Percentiles rank a stretch among this genome's conserved stretches.
Evolutionary conservation across 495 filamentous ascomycete genomes (phyloP).

Genomic region (Aspergillus panamensis): DNA sequence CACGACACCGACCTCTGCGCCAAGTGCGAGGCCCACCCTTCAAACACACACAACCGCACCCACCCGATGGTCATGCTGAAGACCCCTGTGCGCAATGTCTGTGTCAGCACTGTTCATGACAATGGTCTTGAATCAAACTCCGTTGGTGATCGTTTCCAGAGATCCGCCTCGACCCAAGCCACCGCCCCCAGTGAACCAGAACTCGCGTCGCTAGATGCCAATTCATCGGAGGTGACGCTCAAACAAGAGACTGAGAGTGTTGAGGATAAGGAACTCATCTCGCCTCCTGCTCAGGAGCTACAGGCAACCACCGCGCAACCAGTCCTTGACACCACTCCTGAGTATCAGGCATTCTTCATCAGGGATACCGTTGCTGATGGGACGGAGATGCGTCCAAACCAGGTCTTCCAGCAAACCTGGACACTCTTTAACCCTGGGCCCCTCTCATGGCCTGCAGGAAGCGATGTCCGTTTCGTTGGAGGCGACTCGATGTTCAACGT

Average conservation of each 20-base stretch:
- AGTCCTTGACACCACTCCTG: slow-evolving; percentile 9
- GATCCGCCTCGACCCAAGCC: slow-evolving; percentile 50
- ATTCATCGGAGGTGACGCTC: slow-evolving; percentile 46
- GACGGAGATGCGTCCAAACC: slow-evolving; percentile 60
- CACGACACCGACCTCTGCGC: slow-evolving; percentile 96
- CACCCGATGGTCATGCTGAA: slow-evolving; percentile 97
- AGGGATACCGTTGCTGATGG: slow-evolving; percentile 77
- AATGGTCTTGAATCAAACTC: slow-evolving; percentile 59
- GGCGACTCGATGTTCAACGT: slow-evolving; percentile 94
- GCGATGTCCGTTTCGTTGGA: slow-evolving; percentile 84
- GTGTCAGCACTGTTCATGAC: slow-evolving; percentile 79
- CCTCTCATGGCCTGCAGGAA: slow-evolving; percentile 77
- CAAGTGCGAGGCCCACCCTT: slow-evolving; percentile 83
- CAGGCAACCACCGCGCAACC: slow-evolving; percentile 23
- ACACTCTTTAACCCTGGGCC: slow-evolving; percentile 82
- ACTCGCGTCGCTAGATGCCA: slow-evolving; percentile 63
- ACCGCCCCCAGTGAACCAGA: slow-evolving; percentile 46
- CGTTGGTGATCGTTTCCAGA: slow-evolving; percentile 62
- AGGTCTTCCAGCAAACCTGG: slow-evolving; percentile 87
- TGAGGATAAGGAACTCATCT: slow-evolving; percentile 26
- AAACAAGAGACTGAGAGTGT: slow-evolving; percentile 62
- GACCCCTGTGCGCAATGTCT: slow-evolving; percentile 85
- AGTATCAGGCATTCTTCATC: slow-evolving; percentile 70
- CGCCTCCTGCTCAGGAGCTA: slow-evolving; percentile 22
- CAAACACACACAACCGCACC: slow-evolving; percentile 83